phyloP scores from a whole-genome alignment of 768 basidiomycete genomes.

The Russula brevipes region DNA sequence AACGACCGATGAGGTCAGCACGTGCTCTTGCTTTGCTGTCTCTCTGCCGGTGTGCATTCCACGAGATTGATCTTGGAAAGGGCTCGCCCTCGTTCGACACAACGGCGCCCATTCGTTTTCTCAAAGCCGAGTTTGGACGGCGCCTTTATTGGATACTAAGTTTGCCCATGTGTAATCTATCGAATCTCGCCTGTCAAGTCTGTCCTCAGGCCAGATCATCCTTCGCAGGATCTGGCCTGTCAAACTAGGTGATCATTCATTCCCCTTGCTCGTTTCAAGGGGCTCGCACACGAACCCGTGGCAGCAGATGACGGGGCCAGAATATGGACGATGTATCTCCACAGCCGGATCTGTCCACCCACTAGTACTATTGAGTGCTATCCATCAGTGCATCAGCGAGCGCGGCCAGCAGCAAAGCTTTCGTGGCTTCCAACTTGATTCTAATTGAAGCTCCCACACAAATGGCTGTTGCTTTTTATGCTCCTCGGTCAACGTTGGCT shows the following conservation, averaged over 20 bases:
- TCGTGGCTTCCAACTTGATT: too few relatives aligned
- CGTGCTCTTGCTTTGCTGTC: too few relatives aligned
- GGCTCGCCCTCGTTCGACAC: too few relatives aligned
- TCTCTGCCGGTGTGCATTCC: too few relatives aligned
- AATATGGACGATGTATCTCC: conserved; percentile 29
- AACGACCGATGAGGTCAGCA: too few relatives aligned
- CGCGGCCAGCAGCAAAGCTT: too few relatives aligned
- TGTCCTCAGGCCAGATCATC: background rate
- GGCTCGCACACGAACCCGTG: background rate
- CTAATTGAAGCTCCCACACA: background rate
- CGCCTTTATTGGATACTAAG: too few relatives aligned
- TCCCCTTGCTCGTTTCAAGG: conserved; percentile 3
- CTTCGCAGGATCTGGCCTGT: conserved; percentile 10
- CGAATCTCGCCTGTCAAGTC: background rate
- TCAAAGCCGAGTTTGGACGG: too few relatives aligned
- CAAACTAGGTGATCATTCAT: conserved; percentile 9
- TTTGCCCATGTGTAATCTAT: background rate
- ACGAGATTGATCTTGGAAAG: too few relatives aligned
- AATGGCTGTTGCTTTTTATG: background rate
- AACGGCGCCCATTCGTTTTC: too few relatives aligned
- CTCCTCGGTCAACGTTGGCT: background rate
- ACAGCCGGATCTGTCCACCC: conserved; percentile 25
- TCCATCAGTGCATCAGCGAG: too few relatives aligned
- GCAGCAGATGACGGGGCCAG: conserved; percentile 5
- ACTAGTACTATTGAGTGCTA: background rate